phyloP scores from a whole-genome alignment of 129 eudicot species.

The Ambrosia trifida region DNA sequence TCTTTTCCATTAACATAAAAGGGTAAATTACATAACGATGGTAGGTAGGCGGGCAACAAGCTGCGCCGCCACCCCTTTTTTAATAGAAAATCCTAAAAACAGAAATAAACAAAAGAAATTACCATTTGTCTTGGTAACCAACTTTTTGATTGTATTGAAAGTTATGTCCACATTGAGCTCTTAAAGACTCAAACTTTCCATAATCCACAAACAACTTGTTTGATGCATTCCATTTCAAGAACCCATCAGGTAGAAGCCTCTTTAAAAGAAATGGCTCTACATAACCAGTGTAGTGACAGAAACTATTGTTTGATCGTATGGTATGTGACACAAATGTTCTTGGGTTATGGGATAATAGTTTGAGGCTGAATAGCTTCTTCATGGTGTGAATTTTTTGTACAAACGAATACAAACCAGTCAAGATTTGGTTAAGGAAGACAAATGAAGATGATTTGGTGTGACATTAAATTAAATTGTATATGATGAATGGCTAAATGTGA shows the following conservation, averaged over 20 bases:
- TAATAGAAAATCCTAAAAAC: too few relatives aligned
- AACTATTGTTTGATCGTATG: slow-evolving; percentile 27
- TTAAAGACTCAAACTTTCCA: slow-evolving; percentile 30
- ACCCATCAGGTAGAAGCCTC: slow-evolving; percentile 30
- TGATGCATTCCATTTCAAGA: slow-evolving; percentile 40
- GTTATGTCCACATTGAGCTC: slow-evolving; percentile 32
- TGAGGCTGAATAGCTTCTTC: slow-evolving; percentile 59
- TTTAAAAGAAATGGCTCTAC: slow-evolving; percentile 35
- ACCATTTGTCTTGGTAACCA: slow-evolving; percentile 37
- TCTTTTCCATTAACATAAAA: too few relatives aligned
- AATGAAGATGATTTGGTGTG: background rate
- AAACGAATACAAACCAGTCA: background rate
- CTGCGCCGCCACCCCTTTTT: too few relatives aligned
- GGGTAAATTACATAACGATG: too few relatives aligned
- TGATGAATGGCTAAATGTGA: too few relatives aligned
- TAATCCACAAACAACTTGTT: slow-evolving; percentile 35
- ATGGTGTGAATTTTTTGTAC: slow-evolving; percentile 32
- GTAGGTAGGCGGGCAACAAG: too few relatives aligned
- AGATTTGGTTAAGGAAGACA: background rate
- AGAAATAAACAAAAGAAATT: background rate
- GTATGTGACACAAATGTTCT: slow-evolving; percentile 34
- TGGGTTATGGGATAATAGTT: slow-evolving; percentile 42
- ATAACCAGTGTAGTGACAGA: slow-evolving; percentile 23
- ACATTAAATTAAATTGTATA: too few relatives aligned
- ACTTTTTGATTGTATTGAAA: slow-evolving; percentile 36